Conservation (phyloP, 805 yeast species). For the Sugiyamaella marilandica region DNA sequence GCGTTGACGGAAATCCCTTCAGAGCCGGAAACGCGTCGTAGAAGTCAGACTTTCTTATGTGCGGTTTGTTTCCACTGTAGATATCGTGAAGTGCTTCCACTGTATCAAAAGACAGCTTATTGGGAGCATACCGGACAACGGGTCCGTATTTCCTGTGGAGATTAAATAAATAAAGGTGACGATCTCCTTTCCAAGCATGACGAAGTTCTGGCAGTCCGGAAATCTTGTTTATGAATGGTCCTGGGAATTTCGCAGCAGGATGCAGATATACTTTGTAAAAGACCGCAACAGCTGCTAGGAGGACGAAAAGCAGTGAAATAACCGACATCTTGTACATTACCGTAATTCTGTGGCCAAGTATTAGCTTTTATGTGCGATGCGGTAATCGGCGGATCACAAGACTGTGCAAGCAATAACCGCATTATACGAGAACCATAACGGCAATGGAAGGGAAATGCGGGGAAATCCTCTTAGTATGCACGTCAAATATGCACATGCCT, state of each 20-base stretch:
- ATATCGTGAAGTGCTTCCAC: slow-evolving; percentile 16
- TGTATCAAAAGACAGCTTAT: slow-evolving; percentile 15
- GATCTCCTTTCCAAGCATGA: slow-evolving; percentile 20
- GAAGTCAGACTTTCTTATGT: slow-evolving; percentile 16
- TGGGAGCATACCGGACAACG: slow-evolving; percentile 17
- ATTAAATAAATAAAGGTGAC: slow-evolving; percentile 14
- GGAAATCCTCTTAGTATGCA: neutral
- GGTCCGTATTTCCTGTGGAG: slow-evolving; percentile 15
- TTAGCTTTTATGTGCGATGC: neutral
- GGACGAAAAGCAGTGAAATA: neutral
- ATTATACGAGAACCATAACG: neutral
- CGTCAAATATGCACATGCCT: neutral
- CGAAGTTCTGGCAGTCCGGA: slow-evolving; percentile 14
- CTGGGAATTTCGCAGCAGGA: slow-evolving; percentile 17
- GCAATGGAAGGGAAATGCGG: neutral
- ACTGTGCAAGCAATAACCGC: neutral
- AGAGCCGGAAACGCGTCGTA: slow-evolving; percentile 20
- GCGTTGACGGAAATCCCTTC: slow-evolving; percentile 19
- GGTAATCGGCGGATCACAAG: neutral
- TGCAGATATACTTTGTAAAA: slow-evolving; percentile 11
- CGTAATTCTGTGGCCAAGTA: too few relatives aligned
- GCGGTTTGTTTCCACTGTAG: slow-evolving; percentile 12
- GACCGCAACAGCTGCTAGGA: slow-evolving; percentile 2
- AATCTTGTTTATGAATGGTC: slow-evolving; percentile 16
- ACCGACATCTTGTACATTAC: neutral